Evolutionary conservation across 305 asterid genomes (phyloP).

Genomic region (Fraxinus nigra): DNA sequence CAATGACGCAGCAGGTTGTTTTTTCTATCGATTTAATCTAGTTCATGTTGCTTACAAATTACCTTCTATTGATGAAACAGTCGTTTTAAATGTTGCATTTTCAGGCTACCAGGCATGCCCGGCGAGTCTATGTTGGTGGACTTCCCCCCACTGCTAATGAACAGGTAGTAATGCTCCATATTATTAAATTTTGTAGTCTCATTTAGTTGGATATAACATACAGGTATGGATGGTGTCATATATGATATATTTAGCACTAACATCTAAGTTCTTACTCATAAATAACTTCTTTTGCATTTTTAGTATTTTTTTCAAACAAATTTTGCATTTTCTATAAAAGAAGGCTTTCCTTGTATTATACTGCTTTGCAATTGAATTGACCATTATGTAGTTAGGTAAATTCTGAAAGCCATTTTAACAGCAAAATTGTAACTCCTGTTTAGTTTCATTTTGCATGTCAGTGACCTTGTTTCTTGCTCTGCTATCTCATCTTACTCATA

Average conservation of each 20-base stretch:
- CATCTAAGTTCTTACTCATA: not conserved
- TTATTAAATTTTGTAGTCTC: not conserved
- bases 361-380: not conserved
- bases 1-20: conserved; percentile 97
- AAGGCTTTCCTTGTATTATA: conserved; percentile 3
- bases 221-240: not conserved
- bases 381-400: not conserved
- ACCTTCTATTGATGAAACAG: not conserved
- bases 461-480: not conserved
- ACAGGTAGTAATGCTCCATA: conserved; percentile 51
- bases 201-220: not conserved
- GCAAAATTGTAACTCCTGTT: not conserved
- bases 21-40: conserved; percentile 5
- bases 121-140: conserved; percentile 95
- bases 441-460: not conserved
- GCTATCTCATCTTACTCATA: not conserved
- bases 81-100: conserved; percentile 25
- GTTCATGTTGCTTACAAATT: not conserved
- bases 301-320: not conserved
- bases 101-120: conserved; percentile 36
- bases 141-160: conserved; percentile 92
- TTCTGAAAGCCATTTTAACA: not conserved
- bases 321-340: too few relatives aligned
- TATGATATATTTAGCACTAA: not conserved
- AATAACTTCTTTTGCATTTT: not conserved